phyloP scores from a whole-genome alignment of 129 eudicot species.

The Chrysanthemum seticuspe region DNA sequence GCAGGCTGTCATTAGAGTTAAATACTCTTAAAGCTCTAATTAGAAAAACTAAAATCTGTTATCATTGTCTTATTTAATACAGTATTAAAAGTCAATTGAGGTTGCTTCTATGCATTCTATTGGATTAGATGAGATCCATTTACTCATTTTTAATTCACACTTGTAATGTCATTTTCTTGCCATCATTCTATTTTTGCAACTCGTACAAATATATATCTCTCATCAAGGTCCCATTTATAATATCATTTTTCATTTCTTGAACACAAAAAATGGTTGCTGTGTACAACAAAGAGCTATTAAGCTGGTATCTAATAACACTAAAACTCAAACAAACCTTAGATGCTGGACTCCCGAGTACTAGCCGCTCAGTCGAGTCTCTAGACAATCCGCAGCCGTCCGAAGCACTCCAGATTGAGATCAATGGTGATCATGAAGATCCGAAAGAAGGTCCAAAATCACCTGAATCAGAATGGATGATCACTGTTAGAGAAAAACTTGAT shows the following conservation, averaged over 20 bases:
- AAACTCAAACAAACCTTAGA: slow-evolving; percentile 82
- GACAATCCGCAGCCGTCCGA: slow-evolving; percentile 28
- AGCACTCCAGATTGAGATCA: slow-evolving; percentile 32
- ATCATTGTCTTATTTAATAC: background rate
- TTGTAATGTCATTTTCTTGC: slow-evolving; percentile 27
- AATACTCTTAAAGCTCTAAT: background rate
- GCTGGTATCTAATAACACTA: slow-evolving; percentile 89
- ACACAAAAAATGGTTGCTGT: slow-evolving; percentile 72
- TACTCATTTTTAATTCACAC: background rate
- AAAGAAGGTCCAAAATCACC: slow-evolving; percentile 41
- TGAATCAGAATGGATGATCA: slow-evolving; percentile 69
- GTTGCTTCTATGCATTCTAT: slow-evolving; percentile 16
- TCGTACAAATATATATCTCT: background rate
- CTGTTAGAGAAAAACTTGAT: slow-evolving; percentile 57
- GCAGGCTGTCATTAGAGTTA: background rate
- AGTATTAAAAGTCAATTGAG: slow-evolving; percentile 10
- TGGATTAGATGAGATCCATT: slow-evolving; percentile 26
- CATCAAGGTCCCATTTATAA: background rate
- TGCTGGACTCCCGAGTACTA: slow-evolving; percentile 40
- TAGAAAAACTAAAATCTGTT: background rate
- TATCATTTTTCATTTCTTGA: slow-evolving; percentile 19
- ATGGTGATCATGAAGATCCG: slow-evolving; percentile 23
- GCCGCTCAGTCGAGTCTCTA: slow-evolving; percentile 28
- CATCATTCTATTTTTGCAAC: slow-evolving; percentile 12
- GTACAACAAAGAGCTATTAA: slow-evolving; percentile 82